These are phyloP conservation scores for Xylariomycetidae sp. DNA, from an alignment of 2,329 filamentous ascomycete genomes.

Conservation along the genomic window DNA sequence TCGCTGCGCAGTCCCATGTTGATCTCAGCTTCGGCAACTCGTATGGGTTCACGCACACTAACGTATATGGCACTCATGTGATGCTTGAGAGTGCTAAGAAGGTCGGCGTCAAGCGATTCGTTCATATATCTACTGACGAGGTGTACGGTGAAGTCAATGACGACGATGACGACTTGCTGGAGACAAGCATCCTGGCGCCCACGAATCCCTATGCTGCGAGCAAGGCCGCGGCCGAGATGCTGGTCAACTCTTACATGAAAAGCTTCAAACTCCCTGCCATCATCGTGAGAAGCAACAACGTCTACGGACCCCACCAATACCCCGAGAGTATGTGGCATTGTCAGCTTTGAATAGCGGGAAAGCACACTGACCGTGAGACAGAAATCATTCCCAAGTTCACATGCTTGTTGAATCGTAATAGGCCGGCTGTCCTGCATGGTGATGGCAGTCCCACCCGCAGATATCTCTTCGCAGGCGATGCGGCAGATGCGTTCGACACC, in stretches of 20 bases:
- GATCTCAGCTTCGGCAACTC: slow-evolving; percentile 79
- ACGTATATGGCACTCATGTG: slow-evolving; percentile 79
- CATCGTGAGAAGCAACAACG: slow-evolving; percentile 77
- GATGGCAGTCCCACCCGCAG: slow-evolving; percentile 68
- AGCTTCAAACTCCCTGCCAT: slow-evolving; percentile 76
- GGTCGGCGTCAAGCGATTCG: slow-evolving; percentile 64
- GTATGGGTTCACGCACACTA: slow-evolving; percentile 73
- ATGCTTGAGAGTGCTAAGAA: slow-evolving; percentile 72
- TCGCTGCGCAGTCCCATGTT: slow-evolving; percentile 81
- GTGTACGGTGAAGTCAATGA: slow-evolving; percentile 76
- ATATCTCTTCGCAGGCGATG: slow-evolving; percentile 74
- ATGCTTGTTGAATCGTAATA: slow-evolving; percentile 59
- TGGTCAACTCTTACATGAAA: slow-evolving; percentile 80
- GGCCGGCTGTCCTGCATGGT: slow-evolving; percentile 68
- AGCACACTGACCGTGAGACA: slow-evolving; percentile 27
- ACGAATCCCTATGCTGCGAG: slow-evolving; percentile 79
- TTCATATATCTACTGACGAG: slow-evolving; percentile 80
- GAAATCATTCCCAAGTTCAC: slow-evolving; percentile 82
- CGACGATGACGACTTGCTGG: slow-evolving; percentile 64
- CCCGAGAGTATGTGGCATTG: slow-evolving; percentile 61
- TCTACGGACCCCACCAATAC: slow-evolving; percentile 79
- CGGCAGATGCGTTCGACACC: slow-evolving; percentile 75
- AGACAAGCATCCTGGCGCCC: slow-evolving; percentile 68
- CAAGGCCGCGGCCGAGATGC: slow-evolving; percentile 78
- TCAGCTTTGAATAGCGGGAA: not conserved